A percentile compares a stretch with the other conserved stretches of the same genome.
Conservation (phyloP, 805 yeast genomes). For the Middelhovenomyces tepae region DNA sequence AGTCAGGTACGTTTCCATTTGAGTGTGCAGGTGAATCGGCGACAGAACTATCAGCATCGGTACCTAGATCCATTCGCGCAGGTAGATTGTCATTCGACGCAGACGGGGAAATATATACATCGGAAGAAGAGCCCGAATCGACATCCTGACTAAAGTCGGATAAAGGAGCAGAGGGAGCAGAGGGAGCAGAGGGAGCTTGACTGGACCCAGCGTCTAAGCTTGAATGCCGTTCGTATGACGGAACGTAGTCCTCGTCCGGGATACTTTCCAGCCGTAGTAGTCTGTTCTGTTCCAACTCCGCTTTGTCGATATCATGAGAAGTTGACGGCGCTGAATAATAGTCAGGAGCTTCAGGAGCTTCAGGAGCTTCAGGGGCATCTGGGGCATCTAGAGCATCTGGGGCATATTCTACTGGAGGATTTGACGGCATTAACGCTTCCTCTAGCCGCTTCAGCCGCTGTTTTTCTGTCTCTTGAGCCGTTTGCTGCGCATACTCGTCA, state of each 20-base stretch:
- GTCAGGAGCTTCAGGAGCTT: conserved; percentile 9
- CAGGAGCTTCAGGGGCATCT: conserved; percentile 6
- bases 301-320: conserved; percentile 27
- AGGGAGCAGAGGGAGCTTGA: too few relatives aligned
- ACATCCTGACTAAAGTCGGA: too few relatives aligned
- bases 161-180: too few relatives aligned
- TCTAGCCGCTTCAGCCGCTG: conserved; percentile 47
- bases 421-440: conserved; percentile 56
- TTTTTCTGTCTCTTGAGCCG: conserved; percentile 38
- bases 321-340: conserved; percentile 21
- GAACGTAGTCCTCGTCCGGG: conserved; percentile 24
- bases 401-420: conserved; percentile 25
- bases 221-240: conserved; percentile 15
- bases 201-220: too few relatives aligned
- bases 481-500: not conserved
- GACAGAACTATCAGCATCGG: too few relatives aligned
- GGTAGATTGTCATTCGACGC: too few relatives aligned
- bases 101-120: too few relatives aligned
- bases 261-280: conserved; percentile 34
- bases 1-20: too few relatives aligned
- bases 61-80: too few relatives aligned
- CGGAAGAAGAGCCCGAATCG: too few relatives aligned
- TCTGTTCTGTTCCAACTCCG: conserved; percentile 33
- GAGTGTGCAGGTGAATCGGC: too few relatives aligned
- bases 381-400: conserved; percentile 4